A percentile compares a stretch with the other conserved stretches of the same genome.
Evolutionary conservation across 2,329 filamentous ascomycete genomes (phyloP).

Genomic region (Huntiella moniliformis): DNA sequence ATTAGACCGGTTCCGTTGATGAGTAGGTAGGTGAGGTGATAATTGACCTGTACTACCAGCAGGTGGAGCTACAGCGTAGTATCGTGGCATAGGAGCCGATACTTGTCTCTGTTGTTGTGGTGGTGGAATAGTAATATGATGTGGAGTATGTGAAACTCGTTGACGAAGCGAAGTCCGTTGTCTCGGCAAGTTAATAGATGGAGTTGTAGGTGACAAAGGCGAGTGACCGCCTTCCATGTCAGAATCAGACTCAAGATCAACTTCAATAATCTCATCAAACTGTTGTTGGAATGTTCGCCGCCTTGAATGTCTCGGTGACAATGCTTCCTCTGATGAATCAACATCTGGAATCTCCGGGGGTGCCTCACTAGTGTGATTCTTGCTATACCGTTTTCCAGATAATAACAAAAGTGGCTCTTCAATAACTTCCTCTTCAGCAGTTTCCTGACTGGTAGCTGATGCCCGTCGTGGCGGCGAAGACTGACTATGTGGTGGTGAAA

Average conservation of each 20-base stretch:
- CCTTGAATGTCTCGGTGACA: too few relatives aligned
- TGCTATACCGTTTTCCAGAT: constrained; percentile 9
- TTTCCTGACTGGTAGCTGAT: neutral
- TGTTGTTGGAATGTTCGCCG: too few relatives aligned
- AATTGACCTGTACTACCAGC: constrained; percentile 15
- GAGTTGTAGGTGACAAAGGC: constrained; percentile 1
- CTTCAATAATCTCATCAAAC: too few relatives aligned
- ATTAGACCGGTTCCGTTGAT: constrained; percentile 20
- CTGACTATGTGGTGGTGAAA: constrained; percentile 27
- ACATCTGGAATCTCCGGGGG: neutral
- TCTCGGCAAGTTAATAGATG: constrained; percentile 16
- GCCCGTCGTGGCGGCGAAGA: constrained; percentile 13
- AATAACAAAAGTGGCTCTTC: constrained; percentile 8
- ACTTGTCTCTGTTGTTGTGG: constrained; percentile 15
- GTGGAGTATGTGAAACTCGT: constrained; percentile 32
- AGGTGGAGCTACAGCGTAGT: constrained; percentile 1
- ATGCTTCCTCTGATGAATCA: too few relatives aligned
- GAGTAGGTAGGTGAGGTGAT: constrained; percentile 29
- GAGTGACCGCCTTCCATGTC: neutral
- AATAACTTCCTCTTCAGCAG: neutral
- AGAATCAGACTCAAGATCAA: neutral
- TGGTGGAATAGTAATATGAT: constrained; percentile 34
- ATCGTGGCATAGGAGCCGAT: constrained; percentile 17
- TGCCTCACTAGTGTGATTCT: constrained; percentile 12
- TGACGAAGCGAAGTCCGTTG: constrained; percentile 30